Evolutionary conservation across 2,329 filamentous ascomycete species (phyloP), one percentile per base, ranked within the genome.

Genomic region (Fusarium incarnatum): DNA sequence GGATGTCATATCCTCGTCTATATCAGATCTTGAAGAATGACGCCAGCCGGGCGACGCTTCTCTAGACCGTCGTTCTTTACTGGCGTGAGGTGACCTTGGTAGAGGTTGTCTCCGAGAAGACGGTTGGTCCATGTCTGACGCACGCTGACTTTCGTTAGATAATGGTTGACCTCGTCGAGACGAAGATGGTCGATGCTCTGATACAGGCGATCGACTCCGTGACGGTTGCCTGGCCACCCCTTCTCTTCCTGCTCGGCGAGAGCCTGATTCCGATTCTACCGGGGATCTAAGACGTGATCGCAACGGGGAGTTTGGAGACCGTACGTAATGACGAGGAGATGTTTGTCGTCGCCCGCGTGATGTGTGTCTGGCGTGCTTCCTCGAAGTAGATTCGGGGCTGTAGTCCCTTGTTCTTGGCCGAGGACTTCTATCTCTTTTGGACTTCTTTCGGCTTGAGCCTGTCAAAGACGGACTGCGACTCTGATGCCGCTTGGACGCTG

Each of bases 1-100:
- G 16, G 82, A 80, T 20, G 79, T 78, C 82, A 86, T 84, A 32
- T 84, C 84, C 60, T 85, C 83, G 71, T 87, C 85, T 41, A 84
- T 78, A 52, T 84, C 86, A 15, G 85, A 84, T 13, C 83, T 81
- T 20, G 83, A 84, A 20, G 85, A 84, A 46, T 80, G 79, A 48
- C 80, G 73, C 40, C 70, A 73, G 40, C 75, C 78, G 8, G 70
- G 50, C 6, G 73, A 67, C n/a, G 71, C 73, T 53, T 78, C 75
- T 78, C 72, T 71, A 52, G 73, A 71, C 49, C 74, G 75, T 30
- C 62, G 64, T 27, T 79, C 77, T 50, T 73, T 74, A 61, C 74
- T 71, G 16, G 64, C 47, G 40, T 65, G 70, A 34, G 78, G 77
- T 49, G 77, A 79, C 12, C 71, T 71, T 34, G 77, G 74, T 13